Percentiles rank a stretch among this genome's conserved stretches.
These are phyloP conservation scores for Neopestalotiopsis sp. DNA, from an alignment of 2,329 filamentous ascomycete species.

Conservation along the genomic window DNA sequence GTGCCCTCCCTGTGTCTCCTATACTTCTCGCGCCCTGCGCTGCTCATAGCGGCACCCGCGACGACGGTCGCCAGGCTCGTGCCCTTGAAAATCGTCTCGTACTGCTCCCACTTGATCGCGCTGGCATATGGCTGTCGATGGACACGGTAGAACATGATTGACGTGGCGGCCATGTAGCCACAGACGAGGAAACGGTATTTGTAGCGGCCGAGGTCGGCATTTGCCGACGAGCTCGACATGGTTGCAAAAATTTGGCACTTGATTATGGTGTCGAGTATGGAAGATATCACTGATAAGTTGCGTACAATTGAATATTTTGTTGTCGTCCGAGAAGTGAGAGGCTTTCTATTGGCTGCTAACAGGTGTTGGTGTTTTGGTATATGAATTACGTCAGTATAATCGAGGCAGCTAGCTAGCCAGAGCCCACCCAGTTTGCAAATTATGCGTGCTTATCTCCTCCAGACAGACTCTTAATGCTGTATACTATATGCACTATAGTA, in stretches of 20 bases:
- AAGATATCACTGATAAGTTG: neutral
- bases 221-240: neutral
- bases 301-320: neutral
- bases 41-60: slow-evolving; percentile 22
- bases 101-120: slow-evolving; percentile 22
- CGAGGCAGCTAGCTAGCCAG: neutral
- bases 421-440: neutral
- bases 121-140: slow-evolving; percentile 22
- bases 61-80: slow-evolving; percentile 22
- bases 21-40: slow-evolving; percentile 22
- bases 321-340: neutral
- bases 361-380: neutral
- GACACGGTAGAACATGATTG: slow-evolving; percentile 23
- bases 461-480: too few relatives aligned
- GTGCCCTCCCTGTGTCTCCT: slow-evolving; percentile 18
- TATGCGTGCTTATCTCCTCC: neutral
- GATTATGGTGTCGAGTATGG: neutral
- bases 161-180: slow-evolving; percentile 65
- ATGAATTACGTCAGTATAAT: neutral
- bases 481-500: too few relatives aligned
- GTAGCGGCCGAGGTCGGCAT: neutral
- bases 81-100: slow-evolving; percentile 26
- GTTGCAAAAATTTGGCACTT: neutral
- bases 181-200: slow-evolving; percentile 76
- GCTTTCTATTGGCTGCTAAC: neutral